These are phyloP conservation scores for Leccinum boreale DNA, from an alignment of 768 basidiomycete species.

Conservation along the genomic window DNA sequence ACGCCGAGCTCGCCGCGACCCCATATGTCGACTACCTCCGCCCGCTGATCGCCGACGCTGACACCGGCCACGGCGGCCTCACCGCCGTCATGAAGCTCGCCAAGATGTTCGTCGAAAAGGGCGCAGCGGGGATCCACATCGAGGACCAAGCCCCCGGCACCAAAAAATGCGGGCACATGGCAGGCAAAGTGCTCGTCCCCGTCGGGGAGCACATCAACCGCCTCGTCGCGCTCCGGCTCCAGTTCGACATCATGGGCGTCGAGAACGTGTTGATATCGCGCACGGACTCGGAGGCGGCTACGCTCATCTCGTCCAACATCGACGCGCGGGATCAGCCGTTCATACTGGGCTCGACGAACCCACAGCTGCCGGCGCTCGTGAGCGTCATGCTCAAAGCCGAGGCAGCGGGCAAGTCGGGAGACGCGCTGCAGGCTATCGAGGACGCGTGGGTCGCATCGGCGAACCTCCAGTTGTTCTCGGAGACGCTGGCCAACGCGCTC, in stretches of 20 bases:
- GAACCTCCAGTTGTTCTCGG: conserved; percentile 74
- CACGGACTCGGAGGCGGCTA: conserved; percentile 97
- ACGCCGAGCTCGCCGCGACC: conserved; percentile 65
- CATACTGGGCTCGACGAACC: conserved; percentile 89
- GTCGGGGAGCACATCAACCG: conserved; percentile 98
- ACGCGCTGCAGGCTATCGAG: conserved; percentile 82
- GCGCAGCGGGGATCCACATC: conserved; percentile 96
- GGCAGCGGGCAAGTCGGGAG: conserved; percentile 71
- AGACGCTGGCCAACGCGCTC: conserved; percentile 65
- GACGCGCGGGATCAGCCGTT: conserved; percentile 97
- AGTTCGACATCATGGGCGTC: conserved; percentile 98
- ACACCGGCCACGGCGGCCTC: conserved; percentile 96
- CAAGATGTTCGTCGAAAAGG: conserved; percentile 98
- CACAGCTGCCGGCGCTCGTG: conserved; percentile 65
- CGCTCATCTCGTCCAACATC: conserved; percentile 93
- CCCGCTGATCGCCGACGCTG: conserved; percentile 94
- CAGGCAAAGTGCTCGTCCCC: conserved; percentile 94
- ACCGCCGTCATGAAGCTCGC: conserved; percentile 99
- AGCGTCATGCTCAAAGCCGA: conserved; percentile 84
- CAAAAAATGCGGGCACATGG: conserved; percentile 96
- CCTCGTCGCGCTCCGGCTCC: conserved; percentile 92
- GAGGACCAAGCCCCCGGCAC: conserved; percentile 98
- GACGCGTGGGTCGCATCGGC: conserved; percentile 84
- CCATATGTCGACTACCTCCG: conserved; percentile 86
- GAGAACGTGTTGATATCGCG: conserved; percentile 91